A percentile compares a stretch with the other conserved stretches of the same genome.
phyloP scores from a whole-genome alignment of 2,329 filamentous ascomycete genomes.

The Colletotrichum sp. region DNA sequence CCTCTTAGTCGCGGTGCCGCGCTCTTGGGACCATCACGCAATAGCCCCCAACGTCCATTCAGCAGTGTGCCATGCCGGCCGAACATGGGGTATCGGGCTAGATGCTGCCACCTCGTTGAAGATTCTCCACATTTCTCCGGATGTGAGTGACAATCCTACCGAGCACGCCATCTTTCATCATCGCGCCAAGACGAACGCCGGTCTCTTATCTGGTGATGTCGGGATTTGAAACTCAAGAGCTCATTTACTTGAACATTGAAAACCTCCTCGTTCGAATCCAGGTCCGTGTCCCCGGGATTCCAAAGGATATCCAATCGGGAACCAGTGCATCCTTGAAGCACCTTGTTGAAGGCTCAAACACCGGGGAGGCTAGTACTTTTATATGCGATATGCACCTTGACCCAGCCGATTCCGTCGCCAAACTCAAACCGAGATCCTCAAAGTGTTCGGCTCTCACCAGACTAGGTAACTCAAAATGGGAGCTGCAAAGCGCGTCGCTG shows the following conservation, averaged over 20 bases:
- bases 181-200: constrained; percentile 14
- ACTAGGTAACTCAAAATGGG: background rate
- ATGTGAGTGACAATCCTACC: background rate
- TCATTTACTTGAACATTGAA: background rate
- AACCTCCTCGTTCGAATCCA: background rate
- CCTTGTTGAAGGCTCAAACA: background rate
- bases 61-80: background rate
- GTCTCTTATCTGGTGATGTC: background rate
- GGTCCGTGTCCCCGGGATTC: background rate
- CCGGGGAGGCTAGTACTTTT: background rate
- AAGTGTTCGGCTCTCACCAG: background rate
- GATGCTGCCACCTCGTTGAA: background rate
- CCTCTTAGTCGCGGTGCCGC: background rate
- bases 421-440: background rate
- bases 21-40: constrained; percentile 9
- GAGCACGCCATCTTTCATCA: constrained; percentile 16
- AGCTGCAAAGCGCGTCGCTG: constrained; percentile 50
- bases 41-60: background rate
- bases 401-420: rapidly evolving
- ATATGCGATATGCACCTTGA: rapidly evolving
- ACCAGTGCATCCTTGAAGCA: rapidly evolving
- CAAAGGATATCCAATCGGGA: background rate
- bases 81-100: background rate
- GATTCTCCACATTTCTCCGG: background rate
- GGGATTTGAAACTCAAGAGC: background rate